phyloP scores from a whole-genome alignment of 1,139 yeast genomes.

The Kodamaea suecica region DNA sequence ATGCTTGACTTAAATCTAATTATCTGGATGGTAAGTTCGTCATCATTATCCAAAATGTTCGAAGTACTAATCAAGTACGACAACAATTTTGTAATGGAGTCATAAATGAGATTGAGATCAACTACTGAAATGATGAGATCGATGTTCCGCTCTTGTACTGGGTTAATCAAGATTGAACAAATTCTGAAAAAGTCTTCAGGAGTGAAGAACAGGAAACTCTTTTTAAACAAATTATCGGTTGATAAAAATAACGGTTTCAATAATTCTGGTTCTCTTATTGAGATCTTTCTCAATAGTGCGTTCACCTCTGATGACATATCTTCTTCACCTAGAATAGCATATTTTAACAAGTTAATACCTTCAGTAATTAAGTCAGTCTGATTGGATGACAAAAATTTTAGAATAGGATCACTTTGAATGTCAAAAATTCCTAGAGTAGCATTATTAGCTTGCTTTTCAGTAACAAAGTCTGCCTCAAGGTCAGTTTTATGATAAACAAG shows the following conservation, averaged over 20 bases:
- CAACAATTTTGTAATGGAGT: conserved; percentile 26
- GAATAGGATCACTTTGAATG: conserved; percentile 33
- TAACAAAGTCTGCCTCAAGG: no score
- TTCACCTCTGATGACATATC: conserved; percentile 27
- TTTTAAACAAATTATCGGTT: conserved; percentile 26
- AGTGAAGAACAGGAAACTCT: conserved; percentile 24
- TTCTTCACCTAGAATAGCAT: conserved; percentile 40
- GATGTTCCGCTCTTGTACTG: conserved; percentile 23
- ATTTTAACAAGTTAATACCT: conserved; percentile 37
- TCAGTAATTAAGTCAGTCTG: conserved; percentile 28
- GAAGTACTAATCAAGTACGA: conserved; percentile 32
- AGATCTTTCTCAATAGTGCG: conserved; percentile 23
- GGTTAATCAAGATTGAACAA: conserved; percentile 27
- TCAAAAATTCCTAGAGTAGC: no score
- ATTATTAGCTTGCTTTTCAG: no score
- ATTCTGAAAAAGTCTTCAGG: conserved; percentile 37
- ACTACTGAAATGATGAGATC: conserved; percentile 24
- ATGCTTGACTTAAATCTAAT: conserved; percentile 32
- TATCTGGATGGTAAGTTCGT: conserved; percentile 35
- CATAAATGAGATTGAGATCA: conserved; percentile 29
- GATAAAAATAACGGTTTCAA: conserved; percentile 31
- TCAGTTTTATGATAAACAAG: no score
- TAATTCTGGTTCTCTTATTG: conserved; percentile 28
- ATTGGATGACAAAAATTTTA: conserved; percentile 33
- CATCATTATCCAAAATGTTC: conserved; percentile 30